Evolutionary conservation across 352 stramenopile species (phyloP).

Genomic region (Pythium periplocum): DNA sequence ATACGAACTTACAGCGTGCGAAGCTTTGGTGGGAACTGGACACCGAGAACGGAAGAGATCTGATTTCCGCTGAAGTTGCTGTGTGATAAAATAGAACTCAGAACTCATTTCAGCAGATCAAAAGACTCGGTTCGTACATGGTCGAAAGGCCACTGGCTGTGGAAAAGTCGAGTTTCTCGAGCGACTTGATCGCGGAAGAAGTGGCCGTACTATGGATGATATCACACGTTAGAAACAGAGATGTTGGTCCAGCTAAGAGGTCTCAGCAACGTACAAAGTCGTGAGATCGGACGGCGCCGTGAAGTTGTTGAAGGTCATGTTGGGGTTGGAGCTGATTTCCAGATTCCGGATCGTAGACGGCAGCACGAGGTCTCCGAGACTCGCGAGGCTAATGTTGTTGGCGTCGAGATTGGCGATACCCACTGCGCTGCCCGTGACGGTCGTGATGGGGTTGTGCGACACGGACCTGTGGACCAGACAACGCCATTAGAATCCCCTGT

Average conservation of each 20-base stretch:
- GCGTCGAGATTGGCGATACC: slow-evolving; percentile 1
- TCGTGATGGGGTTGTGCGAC: slow-evolving; percentile 5
- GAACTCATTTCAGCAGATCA: neutral
- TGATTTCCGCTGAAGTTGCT: slow-evolving; percentile 1
- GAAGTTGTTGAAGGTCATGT: slow-evolving; percentile 11
- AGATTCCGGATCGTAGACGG: neutral
- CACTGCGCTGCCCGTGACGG: neutral
- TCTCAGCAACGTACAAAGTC: slow-evolving; percentile 3
- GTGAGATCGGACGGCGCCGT: slow-evolving; percentile 2
- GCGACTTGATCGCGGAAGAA: slow-evolving; percentile 4
- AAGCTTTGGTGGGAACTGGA: slow-evolving; percentile 4
- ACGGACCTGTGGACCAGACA: neutral
- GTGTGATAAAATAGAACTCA: neutral
- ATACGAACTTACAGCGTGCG: slow-evolving; percentile 1
- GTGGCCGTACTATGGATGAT: neutral
- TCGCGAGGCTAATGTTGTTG: slow-evolving; percentile 3
- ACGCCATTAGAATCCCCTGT: too few species aligned
- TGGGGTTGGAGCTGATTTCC: slow-evolving; percentile 3
- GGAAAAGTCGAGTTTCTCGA: slow-evolving; percentile 3
- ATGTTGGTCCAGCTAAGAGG: neutral
- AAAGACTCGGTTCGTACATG: slow-evolving; percentile 1
- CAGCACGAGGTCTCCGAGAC: slow-evolving; percentile 1
- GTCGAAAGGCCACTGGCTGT: neutral
- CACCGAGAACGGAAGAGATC: slow-evolving; percentile 1
- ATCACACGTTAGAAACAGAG: neutral